Base-by-base conservation (phyloP, 2,329 filamentous ascomycete genomes). In the Curvularia sp. region DNA sequence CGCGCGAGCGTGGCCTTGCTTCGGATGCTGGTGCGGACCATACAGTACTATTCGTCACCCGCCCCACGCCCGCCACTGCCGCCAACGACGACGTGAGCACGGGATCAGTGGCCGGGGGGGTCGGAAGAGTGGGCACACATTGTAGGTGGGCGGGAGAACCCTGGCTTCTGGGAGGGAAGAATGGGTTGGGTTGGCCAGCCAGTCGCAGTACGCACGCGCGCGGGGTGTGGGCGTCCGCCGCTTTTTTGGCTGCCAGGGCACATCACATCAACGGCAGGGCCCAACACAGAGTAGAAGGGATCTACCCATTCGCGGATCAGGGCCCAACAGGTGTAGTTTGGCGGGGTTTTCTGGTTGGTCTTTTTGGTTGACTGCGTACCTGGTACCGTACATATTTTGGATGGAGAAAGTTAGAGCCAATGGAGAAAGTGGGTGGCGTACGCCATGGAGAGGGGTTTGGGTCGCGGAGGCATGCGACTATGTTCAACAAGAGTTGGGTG, bases 261-360 rank as follows among this genome's bases (percentile, higher is more conserved):
- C 47, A 49, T 28, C 47, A 18, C 47, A 49, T 49, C 15, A 49
- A 49, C 32, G 47, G 34, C 47, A 49, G 47, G 47, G 47, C 32
- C 28, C 21, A 18, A 27, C 47, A 38, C 21, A 27, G 23, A 38
- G 23, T 12, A 15, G 32, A 49, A 27, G 23, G 47, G 47, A 49
- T 49, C 47, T 25, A 23, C 47, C 39, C 13, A 13, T 15, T 49
- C n/a, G 34, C 19, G 21, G 47, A 49, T 49, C 47, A 49, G 47
- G 47, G 47, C 47, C 21, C 19, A 49, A 23, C 21, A 38, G 32
- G n/a, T 39, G 27, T 9, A 28, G 19, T 32, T 46, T 34, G 13
- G 32, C 9, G 15, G 28, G n/a, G 28, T 47, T 32, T 38, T 25
- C n/a, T 12, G 19, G 19, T 7, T 48, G n/a, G 13, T 32, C 8